Evolutionary conservation across 2,329 filamentous ascomycete genomes (phyloP).

Genomic region (Calonectria hongkongensis): DNA sequence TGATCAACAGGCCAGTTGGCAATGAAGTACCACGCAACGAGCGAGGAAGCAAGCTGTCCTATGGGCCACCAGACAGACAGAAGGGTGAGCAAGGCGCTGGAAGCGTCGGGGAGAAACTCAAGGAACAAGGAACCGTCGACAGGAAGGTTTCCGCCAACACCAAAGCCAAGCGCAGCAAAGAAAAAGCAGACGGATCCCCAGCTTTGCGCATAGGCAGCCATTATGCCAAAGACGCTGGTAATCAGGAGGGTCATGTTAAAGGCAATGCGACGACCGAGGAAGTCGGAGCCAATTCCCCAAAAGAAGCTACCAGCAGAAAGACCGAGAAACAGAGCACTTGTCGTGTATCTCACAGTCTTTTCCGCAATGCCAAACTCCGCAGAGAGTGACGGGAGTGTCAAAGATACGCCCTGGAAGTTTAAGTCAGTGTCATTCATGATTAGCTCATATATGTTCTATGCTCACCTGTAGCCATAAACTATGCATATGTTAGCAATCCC

Average conservation of each 20-base stretch:
- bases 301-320: constrained; percentile 86
- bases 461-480: constrained; percentile 83
- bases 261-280: constrained; percentile 85
- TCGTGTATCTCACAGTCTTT: constrained; percentile 86
- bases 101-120: constrained; percentile 86
- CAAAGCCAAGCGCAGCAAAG: constrained; percentile 78
- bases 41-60: constrained; percentile 83
- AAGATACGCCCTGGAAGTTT: constrained; percentile 78
- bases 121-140: constrained; percentile 89
- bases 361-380: constrained; percentile 82
- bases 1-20: constrained; percentile 79
- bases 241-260: constrained; percentile 89
- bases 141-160: constrained; percentile 85
- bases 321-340: constrained; percentile 84
- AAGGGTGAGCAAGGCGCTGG: constrained; percentile 83
- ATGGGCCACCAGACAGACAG: constrained; percentile 93
- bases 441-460: constrained; percentile 49
- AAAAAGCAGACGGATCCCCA: constrained; percentile 80
- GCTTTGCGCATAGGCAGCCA: constrained; percentile 79
- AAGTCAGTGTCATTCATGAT: constrained; percentile 41
- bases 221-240: constrained; percentile 83
- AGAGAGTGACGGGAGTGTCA: constrained; percentile 84
- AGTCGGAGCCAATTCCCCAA: constrained; percentile 87
- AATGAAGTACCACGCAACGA: constrained; percentile 86
- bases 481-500: constrained; percentile 32